Conservation (phyloP, 805 yeast genomes). For the Nakazawaea holstii region DNA sequence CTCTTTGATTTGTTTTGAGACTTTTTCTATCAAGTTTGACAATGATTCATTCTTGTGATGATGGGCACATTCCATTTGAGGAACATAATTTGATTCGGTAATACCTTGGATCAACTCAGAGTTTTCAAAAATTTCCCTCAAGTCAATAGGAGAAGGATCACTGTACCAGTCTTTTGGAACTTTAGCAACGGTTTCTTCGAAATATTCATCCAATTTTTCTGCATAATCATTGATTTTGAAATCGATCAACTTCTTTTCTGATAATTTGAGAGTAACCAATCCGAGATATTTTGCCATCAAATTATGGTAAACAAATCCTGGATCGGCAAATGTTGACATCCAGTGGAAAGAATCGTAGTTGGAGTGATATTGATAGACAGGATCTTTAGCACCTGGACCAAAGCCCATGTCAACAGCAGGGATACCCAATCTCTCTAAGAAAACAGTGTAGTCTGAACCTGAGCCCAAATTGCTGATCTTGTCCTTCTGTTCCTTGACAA, state of each 20-base stretch:
- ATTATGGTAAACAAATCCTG: constrained; percentile 55
- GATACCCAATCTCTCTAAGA: constrained; percentile 54
- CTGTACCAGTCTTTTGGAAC: constrained; percentile 33
- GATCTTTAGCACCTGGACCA: constrained; percentile 34
- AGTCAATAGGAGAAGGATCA: background rate
- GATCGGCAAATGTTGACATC: constrained; percentile 63
- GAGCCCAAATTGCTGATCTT: constrained; percentile 51
- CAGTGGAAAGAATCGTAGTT: constrained; percentile 68
- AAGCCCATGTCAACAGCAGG: constrained; percentile 61
- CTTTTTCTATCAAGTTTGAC: constrained; percentile 18
- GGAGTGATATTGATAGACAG: constrained; percentile 73
- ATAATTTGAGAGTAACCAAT: constrained; percentile 37
- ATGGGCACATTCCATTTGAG: background rate
- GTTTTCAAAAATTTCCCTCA: background rate
- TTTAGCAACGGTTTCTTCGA: constrained; percentile 27
- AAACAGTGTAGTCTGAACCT: constrained; percentile 66
- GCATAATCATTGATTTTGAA: constrained; percentile 38
- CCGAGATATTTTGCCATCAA: constrained; percentile 51
- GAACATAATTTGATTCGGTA: background rate
- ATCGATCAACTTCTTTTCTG: constrained; percentile 41
- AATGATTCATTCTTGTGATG: constrained; percentile 20
- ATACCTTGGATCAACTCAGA: background rate
- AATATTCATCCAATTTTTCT: constrained; percentile 28
- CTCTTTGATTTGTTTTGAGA: constrained; percentile 9
- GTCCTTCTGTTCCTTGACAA: constrained; percentile 22